Conservation (phyloP, 2,329 filamentous ascomycete genomes). For the Colletotrichum gloeosporioides region DNA sequence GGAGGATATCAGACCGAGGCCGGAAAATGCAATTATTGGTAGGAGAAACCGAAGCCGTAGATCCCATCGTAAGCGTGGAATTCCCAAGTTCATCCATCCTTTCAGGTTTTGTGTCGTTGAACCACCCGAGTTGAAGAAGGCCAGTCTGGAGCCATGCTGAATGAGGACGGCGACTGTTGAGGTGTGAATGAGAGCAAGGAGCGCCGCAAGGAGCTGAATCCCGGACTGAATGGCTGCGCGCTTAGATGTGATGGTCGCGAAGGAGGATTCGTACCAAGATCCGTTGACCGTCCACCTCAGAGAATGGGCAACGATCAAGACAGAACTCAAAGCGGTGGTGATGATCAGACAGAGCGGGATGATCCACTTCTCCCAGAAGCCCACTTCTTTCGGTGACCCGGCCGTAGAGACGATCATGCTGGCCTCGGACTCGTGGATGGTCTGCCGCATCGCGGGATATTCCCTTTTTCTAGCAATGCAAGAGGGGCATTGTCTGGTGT, state of each 20-base stretch:
- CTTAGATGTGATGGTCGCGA: neutral
- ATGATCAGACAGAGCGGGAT: neutral
- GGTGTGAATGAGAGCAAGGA: neutral
- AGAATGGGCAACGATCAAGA: neutral
- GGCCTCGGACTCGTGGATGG: neutral
- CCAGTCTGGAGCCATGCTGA: slow-evolving; percentile 2
- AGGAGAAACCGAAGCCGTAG: neutral
- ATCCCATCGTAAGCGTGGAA: neutral
- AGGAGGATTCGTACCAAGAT: slow-evolving; percentile 1
- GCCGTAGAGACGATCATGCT: neutral
- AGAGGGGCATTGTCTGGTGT: neutral
- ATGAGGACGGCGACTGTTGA: neutral
- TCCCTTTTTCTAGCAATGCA: neutral
- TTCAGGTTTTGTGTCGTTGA: slow-evolving; percentile 1
- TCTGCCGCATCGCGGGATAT: neutral
- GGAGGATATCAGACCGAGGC: neutral
- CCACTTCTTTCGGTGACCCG: neutral
- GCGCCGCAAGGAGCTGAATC: neutral
- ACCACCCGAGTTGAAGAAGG: neutral
- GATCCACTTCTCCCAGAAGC: neutral
- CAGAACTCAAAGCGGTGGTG: slow-evolving; percentile 1
- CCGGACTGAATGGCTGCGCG: neutral
- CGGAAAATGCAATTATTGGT: neutral
- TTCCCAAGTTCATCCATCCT: neutral
- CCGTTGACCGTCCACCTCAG: slow-evolving; percentile 1